Base-by-base conservation (phyloP, 768 basidiomycete genomes). In the Galerina sulciceps region DNA sequence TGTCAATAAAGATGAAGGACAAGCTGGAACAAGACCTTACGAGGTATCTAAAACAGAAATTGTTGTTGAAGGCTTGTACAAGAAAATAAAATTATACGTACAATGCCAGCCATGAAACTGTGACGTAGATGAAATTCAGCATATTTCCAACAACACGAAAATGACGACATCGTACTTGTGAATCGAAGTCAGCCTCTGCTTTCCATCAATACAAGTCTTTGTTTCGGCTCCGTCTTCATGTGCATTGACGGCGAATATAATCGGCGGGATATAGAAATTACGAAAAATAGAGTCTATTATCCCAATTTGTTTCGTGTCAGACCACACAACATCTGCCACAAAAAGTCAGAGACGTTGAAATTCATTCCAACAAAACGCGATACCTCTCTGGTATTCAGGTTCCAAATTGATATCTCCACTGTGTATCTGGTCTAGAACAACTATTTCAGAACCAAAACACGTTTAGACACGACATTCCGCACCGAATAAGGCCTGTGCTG, bases 321-420 rank as follows among this genome's bases (percentile, higher is more conserved):
- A 79, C 92, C 91, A 94, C 1, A 94, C 92, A 38, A 93, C 85
- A 46, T 87, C 90, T 90, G 50, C 18, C 20, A 10, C 13, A 58
- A 42, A 10, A 15, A 40, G 31, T 42, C 18, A 34, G 55, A 8
- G 41, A 22, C n/a, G 15, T 42, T 18, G 17, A 40, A 17, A 10
- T 6, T 41, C 35, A 18, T 18, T 10, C 45, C 6, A 55, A 42
- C n/a, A 9, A 34, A 17, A 64, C 42, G 36, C 6, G 70, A 14
- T 53, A 86, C 88, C 90, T 67, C 90, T 83, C 67, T 93, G 91
- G 66, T 93, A 93, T 38, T 91, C 91, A 0, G 90, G 87, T 42
- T 91, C 85, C 8, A 91, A 72, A 65, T 89, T 77, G 50, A 93
- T 88, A 53, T 90, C 87, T 2, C 75, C 75, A n/a, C 72, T 76